phyloP scores from a whole-genome alignment of 2,329 filamentous ascomycete species.

The Tolypocladium tundrense region DNA sequence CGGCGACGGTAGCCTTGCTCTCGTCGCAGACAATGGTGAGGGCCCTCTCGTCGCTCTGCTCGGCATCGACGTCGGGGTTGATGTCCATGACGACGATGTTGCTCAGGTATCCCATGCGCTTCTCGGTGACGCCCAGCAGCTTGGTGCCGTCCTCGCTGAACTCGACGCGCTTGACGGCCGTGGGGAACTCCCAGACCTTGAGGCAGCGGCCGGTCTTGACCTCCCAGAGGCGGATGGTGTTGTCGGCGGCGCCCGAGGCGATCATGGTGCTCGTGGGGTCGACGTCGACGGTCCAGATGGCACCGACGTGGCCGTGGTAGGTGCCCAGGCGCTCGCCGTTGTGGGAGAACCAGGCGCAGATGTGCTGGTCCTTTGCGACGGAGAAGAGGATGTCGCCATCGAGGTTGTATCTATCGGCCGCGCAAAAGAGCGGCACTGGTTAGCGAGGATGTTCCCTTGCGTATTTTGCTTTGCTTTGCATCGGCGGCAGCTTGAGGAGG shows the following conservation, averaged over 20 bases:
- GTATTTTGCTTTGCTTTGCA: slow-evolving; percentile 7
- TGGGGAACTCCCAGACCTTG: slow-evolving; percentile 97
- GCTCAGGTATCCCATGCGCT: slow-evolving; percentile 92
- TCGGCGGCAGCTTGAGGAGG: slow-evolving; percentile 4
- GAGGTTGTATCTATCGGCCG: slow-evolving; percentile 60
- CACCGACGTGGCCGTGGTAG: slow-evolving; percentile 93
- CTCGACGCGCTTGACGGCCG: slow-evolving; percentile 94
- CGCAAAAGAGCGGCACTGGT: not conserved
- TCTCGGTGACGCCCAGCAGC: slow-evolving; percentile 91
- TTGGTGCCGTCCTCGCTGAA: slow-evolving; percentile 90
- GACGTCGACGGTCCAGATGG: slow-evolving; percentile 97
- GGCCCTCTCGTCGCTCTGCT: slow-evolving; percentile 73
- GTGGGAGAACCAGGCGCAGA: slow-evolving; percentile 94
- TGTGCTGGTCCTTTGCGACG: slow-evolving; percentile 88
- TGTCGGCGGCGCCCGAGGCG: slow-evolving; percentile 93
- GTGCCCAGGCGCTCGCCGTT: slow-evolving; percentile 97
- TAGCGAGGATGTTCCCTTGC: not conserved
- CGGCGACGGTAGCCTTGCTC: slow-evolving; percentile 94
- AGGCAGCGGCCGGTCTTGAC: slow-evolving; percentile 84
- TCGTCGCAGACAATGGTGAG: slow-evolving; percentile 88
- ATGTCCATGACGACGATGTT: slow-evolving; percentile 92
- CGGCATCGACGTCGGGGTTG: slow-evolving; percentile 68
- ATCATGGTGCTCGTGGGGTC: slow-evolving; percentile 86
- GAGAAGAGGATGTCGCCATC: slow-evolving; percentile 98
- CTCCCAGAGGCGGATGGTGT: slow-evolving; percentile 96